These are phyloP conservation scores for Cladophialophora chaetospira DNA, from an alignment of 2,329 filamentous ascomycete genomes.

Conservation along the genomic window DNA sequence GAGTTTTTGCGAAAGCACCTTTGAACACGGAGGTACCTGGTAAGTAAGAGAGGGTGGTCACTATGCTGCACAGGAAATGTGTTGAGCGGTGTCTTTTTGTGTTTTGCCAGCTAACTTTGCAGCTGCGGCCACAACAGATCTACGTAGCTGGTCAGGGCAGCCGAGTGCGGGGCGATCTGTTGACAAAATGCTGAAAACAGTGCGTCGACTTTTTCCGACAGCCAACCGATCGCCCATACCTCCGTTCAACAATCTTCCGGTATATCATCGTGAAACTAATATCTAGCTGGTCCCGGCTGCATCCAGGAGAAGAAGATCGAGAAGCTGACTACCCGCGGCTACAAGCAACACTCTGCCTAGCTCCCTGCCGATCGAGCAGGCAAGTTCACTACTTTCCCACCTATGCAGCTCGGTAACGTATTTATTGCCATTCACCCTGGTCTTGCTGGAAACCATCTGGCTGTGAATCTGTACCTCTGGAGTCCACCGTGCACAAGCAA, in stretches of 20 bases:
- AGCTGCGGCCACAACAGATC: constrained; percentile 1
- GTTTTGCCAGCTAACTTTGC: constrained; percentile 1
- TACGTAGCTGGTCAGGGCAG: background rate
- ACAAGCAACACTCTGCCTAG: background rate
- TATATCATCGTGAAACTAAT: constrained; percentile 21
- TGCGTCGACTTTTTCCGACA: constrained; percentile 8
- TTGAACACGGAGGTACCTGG: background rate
- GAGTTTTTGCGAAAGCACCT: background rate
- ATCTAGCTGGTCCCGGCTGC: background rate
- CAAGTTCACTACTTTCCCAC: background rate
- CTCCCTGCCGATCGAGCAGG: background rate
- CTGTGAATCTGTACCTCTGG: no score
- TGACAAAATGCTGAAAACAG: constrained; percentile 2
- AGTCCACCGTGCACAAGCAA: no score
- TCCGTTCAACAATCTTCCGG: constrained; percentile 11
- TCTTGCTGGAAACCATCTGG: no score
- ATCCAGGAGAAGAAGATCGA: no score
- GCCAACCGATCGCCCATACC: constrained; percentile 9
- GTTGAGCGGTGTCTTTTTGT: constrained; percentile 24
- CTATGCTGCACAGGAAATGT: constrained; percentile 14
- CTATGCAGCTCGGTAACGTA: constrained; percentile 1
- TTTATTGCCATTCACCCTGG: no score
- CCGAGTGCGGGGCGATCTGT: constrained; percentile 11
- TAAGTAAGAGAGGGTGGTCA: background rate
- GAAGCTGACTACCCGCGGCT: background rate